Evolutionary conservation across 2,329 filamentous ascomycete genomes (phyloP).

Genomic region (Ascochyta fabae): DNA sequence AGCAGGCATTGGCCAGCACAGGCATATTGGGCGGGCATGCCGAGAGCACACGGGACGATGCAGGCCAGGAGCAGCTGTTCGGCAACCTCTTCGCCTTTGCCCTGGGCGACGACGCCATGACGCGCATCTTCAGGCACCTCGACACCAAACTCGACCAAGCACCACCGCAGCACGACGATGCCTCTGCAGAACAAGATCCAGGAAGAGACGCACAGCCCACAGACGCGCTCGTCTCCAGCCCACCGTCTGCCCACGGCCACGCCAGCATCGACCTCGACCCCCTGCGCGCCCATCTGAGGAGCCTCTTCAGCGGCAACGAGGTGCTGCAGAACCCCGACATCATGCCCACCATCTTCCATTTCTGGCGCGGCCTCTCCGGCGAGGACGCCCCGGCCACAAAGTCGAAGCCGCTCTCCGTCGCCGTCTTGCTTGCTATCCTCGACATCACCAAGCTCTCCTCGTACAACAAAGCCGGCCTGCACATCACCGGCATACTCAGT

Average conservation of each 20-base stretch:
- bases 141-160: constrained; percentile 35
- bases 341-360: constrained; percentile 48
- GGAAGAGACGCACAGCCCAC: constrained; percentile 15
- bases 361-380: constrained; percentile 47
- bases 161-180: constrained; percentile 19
- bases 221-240: constrained; percentile 37
- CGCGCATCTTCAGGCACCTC: constrained; percentile 65
- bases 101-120: constrained; percentile 76
- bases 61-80: constrained; percentile 73
- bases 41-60: constrained; percentile 42
- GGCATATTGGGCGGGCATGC: constrained; percentile 54
- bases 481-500: constrained; percentile 46
- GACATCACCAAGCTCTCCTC: constrained; percentile 45
- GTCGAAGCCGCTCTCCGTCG: constrained; percentile 45
- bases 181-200: constrained; percentile 1
- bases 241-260: constrained; percentile 36
- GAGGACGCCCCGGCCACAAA: constrained; percentile 39
- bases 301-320: constrained; percentile 50
- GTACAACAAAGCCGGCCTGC: constrained; percentile 48
- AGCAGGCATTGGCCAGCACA: constrained; percentile 73
- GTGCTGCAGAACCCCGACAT: constrained; percentile 51
- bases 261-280: constrained; percentile 35
- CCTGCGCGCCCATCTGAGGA: constrained; percentile 39
- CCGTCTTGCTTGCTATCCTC: constrained; percentile 45
- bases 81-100: constrained; percentile 82